Evolutionary conservation across 1,139 yeast species (phyloP).

Genomic region (Eremothecium coryli): DNA sequence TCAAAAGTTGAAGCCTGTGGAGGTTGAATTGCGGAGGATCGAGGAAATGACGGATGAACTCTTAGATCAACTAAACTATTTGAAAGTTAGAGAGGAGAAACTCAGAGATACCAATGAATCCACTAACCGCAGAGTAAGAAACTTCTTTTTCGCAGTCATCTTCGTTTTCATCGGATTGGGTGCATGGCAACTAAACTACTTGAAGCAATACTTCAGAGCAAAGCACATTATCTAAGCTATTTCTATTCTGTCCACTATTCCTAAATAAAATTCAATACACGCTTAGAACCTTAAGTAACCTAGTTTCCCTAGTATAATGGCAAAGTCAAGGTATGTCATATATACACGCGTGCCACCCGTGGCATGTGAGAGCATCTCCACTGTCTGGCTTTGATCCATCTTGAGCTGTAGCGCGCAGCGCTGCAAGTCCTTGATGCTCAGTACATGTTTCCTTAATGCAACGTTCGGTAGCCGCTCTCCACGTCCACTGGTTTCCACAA

Average conservation of each 20-base stretch:
- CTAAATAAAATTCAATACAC: slow-evolving; percentile 3
- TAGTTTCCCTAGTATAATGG: slow-evolving; percentile 37
- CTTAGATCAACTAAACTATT: slow-evolving; percentile 65
- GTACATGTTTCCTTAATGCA: slow-evolving; percentile 18
- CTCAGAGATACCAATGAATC: slow-evolving; percentile 95
- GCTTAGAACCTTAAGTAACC: slow-evolving; percentile 29
- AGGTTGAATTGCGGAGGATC: slow-evolving; percentile 75
- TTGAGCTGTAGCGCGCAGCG: slow-evolving; percentile 29
- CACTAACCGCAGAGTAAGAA: slow-evolving; percentile 67
- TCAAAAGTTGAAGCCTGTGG: slow-evolving; percentile 87
- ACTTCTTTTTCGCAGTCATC: slow-evolving; percentile 66
- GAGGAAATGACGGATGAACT: slow-evolving; percentile 81
- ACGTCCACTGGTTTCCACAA: slow-evolving; percentile 27
- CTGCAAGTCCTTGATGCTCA: slow-evolving; percentile 33
- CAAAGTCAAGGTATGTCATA: slow-evolving; percentile 37
- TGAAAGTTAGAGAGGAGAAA: slow-evolving; percentile 79
- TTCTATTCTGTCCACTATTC: neutral
- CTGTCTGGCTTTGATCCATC: slow-evolving; percentile 27
- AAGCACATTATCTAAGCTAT: slow-evolving; percentile 69
- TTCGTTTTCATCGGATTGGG: slow-evolving; percentile 69
- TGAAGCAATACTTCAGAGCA: slow-evolving; percentile 87
- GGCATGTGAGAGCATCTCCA: slow-evolving; percentile 39
- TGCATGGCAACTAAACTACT: slow-evolving; percentile 83
- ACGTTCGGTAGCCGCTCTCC: slow-evolving; percentile 17
- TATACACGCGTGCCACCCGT: slow-evolving; percentile 32